Base-by-base conservation (phyloP, 2,329 filamentous ascomycete species). In the Ophiostoma sp. region DNA sequence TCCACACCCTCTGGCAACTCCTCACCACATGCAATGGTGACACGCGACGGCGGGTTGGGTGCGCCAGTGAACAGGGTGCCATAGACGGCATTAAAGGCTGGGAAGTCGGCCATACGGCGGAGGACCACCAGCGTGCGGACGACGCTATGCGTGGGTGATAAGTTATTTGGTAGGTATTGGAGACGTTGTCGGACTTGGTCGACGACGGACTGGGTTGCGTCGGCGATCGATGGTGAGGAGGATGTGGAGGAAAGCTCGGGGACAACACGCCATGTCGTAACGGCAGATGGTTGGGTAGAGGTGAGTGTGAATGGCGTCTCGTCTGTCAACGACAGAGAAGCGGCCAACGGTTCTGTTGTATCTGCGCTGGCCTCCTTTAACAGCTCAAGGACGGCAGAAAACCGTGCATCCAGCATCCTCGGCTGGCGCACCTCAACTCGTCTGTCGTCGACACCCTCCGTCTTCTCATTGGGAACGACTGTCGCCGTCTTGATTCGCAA, bases 31-130 rank as follows among this genome's bases (percentile, higher is more conserved):
- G 94, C 91, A 68, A 98, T 88, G 5, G 94, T 97, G 69, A 97
- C 92, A 69, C 96, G 85, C 0, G 95, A 90, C 0, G 96, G 94
- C 0, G 96, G 96, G 76, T 95, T 97, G 0, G 95, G 92, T 68
- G 87, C 85, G 25, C 83, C 70, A 9, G 70, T 83, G 81, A 98
- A 98, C 57, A 94, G 87, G 9, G 87, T 85, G 5, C 89, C 90
- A 81, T 98, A 99, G 75, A 92, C 83, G 33, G 84, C 81, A 81
- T 98, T 98, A 77, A 97, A 85, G 19, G 84, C 78, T 0, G 89
- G 85, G 81, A 98, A 99, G 81, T 94, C 90, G 25, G 87, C 81
- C 92, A 98, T 98, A 73, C 87, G 87, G 70, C 92, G 90, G 45
- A 99, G 88, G 68, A 97, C 83, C 70, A 98, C 87, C 75, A 89